Conservation (phyloP, 2,329 filamentous ascomycete genomes). For the Magnaporthiopsis incrustans region DNA sequence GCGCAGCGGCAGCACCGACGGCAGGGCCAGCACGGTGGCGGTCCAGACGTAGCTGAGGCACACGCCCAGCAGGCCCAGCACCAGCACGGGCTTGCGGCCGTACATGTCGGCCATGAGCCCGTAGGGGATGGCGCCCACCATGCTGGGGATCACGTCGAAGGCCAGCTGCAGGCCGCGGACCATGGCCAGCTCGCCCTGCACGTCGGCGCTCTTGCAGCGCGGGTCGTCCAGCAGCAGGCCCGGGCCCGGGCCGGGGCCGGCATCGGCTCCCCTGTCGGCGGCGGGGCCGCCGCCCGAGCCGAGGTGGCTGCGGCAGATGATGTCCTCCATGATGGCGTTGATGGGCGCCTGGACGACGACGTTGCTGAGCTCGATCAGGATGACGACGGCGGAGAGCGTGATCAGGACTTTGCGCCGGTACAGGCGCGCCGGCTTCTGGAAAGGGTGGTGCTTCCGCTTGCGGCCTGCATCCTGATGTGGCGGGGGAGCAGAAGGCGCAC, state of each 20-base stretch:
- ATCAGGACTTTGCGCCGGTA: constrained; percentile 19
- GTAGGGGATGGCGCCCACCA: constrained; percentile 36
- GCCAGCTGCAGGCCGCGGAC: constrained; percentile 38
- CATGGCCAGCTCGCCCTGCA: constrained; percentile 45
- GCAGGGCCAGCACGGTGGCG: constrained; percentile 26
- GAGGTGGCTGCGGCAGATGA: constrained; percentile 43
- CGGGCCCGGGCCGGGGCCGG: neutral
- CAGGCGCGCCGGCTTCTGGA: constrained; percentile 11
- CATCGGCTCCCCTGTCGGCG: too few species aligned
- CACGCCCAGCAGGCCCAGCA: constrained; percentile 20
- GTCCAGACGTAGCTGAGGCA: constrained; percentile 15
- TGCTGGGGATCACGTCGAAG: constrained; percentile 37
- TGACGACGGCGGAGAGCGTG: constrained; percentile 24
- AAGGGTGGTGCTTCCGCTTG: too few species aligned
- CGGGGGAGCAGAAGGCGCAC: too few species aligned
- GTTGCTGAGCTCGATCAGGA: constrained; percentile 33
- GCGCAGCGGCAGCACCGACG: constrained; percentile 32
- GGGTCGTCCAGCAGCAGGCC: constrained; percentile 25
- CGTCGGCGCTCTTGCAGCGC: constrained; percentile 37
- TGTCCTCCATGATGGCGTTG: constrained; percentile 43
- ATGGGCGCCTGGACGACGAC: constrained; percentile 28
- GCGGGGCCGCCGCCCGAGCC: constrained; percentile 14
- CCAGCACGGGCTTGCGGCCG: constrained; percentile 33
- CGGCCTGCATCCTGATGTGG: too few species aligned
- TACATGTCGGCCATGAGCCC: constrained; percentile 39